Evolutionary conservation across 129 eudicot genomes (phyloP).

Genomic region (Artemisia tridentata): DNA sequence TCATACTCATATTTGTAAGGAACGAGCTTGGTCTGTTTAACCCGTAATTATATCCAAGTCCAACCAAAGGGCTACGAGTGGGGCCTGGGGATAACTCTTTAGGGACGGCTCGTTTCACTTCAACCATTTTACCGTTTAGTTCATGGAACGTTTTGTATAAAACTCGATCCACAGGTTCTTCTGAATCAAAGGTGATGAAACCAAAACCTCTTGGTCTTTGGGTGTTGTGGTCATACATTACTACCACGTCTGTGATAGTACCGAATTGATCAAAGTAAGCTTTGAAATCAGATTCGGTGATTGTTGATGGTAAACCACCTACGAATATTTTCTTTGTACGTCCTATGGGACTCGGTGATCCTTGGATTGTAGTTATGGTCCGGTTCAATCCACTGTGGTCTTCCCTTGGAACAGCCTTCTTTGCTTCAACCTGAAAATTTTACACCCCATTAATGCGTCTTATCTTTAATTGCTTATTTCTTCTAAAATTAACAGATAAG

Average conservation of each 20-base stretch:
- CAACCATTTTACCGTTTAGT: slow-evolving; percentile 83
- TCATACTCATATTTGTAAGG: slow-evolving; percentile 48
- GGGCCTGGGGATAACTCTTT: slow-evolving; percentile 81
- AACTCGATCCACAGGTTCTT: slow-evolving; percentile 72
- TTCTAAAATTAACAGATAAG: not conserved
- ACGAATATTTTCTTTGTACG: slow-evolving; percentile 92
- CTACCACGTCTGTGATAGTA: slow-evolving; percentile 72
- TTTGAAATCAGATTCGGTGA: slow-evolving; percentile 80
- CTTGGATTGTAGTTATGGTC: slow-evolving; percentile 57
- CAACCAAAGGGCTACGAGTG: slow-evolving; percentile 55
- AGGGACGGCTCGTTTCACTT: slow-evolving; percentile 90
- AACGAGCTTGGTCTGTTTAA: slow-evolving; percentile 51
- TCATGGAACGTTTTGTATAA: slow-evolving; percentile 76
- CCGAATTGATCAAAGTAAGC: slow-evolving; percentile 83
- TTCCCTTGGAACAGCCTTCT: slow-evolving; percentile 98
- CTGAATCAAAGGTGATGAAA: slow-evolving; percentile 77
- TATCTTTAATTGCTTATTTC: not conserved
- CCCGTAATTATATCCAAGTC: slow-evolving; percentile 44
- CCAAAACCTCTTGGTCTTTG: slow-evolving; percentile 95
- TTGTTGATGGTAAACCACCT: slow-evolving; percentile 87
- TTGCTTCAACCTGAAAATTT: slow-evolving; percentile 76
- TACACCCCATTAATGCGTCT: slow-evolving; percentile 8
- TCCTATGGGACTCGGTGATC: slow-evolving; percentile 65
- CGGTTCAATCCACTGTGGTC: slow-evolving; percentile 63
- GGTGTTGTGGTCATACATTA: slow-evolving; percentile 90